Conservation (phyloP, 2,329 filamentous ascomycete species). For the Venturiaceae sp. region DNA sequence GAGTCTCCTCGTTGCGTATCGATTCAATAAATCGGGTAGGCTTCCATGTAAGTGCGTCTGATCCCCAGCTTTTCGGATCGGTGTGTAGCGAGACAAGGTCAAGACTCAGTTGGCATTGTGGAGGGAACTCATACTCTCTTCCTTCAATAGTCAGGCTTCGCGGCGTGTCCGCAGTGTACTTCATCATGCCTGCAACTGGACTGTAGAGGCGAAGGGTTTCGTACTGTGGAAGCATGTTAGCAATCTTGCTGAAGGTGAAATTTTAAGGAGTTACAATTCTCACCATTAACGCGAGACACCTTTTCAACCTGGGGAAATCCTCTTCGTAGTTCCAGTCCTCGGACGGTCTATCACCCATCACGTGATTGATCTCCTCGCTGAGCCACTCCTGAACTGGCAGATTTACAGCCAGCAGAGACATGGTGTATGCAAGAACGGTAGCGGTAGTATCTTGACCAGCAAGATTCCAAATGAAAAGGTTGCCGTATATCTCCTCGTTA, state of each 20-base stretch:
- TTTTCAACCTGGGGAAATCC: conserved; percentile 1
- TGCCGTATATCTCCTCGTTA: conserved; percentile 6
- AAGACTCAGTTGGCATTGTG: neutral
- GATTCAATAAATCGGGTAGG: conserved; percentile 4
- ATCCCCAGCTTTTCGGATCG: neutral
- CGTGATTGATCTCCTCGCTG: conserved; percentile 1
- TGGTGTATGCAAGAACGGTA: neutral
- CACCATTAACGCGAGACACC: conserved; percentile 3
- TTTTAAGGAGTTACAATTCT: neutral
- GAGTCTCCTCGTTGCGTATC: neutral
- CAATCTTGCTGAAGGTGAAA: neutral
- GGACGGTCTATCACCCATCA: neutral
- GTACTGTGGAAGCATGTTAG: neutral
- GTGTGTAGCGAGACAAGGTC: neutral
- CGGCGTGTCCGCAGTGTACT: neutral
- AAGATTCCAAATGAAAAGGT: conserved; percentile 6
- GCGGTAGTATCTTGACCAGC: conserved; percentile 6
- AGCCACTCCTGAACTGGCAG: conserved; percentile 4
- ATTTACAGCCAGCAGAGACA: neutral
- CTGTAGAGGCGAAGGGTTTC: conserved; percentile 5
- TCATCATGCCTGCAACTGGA: neutral
- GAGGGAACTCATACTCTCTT: neutral
- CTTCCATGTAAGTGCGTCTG: neutral
- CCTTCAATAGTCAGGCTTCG: neutral
- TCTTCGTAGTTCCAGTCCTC: conserved; percentile 1